These are phyloP conservation scores for Mycena filopes DNA, from an alignment of 768 basidiomycete species.

Conservation along the genomic window DNA sequence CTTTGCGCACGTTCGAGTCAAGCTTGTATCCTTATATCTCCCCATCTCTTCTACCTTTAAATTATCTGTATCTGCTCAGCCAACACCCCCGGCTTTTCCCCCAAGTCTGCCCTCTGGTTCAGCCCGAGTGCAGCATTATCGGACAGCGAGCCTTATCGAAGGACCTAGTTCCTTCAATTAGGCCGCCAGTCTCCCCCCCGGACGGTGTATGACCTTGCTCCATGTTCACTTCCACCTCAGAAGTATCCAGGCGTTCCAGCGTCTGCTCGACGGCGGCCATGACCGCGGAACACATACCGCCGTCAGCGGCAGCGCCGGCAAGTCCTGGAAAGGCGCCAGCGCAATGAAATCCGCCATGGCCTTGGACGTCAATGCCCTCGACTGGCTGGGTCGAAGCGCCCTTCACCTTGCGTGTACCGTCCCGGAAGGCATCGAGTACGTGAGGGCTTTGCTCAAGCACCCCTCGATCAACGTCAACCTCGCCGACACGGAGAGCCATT, in stretches of 20 bases:
- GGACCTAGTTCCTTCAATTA: conserved; percentile 44
- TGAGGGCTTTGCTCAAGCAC: conserved; percentile 79
- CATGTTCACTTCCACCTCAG: conserved; percentile 79
- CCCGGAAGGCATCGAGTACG: conserved; percentile 78
- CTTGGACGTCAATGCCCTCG: conserved; percentile 76
- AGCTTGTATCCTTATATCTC: conserved; percentile 27
- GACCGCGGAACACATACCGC: conserved; percentile 48
- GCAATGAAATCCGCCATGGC: conserved; percentile 44
- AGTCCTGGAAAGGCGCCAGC: conserved; percentile 66
- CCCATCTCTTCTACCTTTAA: conserved; percentile 17
- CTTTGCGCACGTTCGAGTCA: conserved; percentile 27
- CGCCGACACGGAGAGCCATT: conserved; percentile 84
- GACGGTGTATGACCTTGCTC: conserved; percentile 78
- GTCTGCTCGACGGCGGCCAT: conserved; percentile 66
- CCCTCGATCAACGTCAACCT: conserved; percentile 83
- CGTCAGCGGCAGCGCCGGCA: conserved; percentile 60
- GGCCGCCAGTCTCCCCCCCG: conserved; percentile 49
- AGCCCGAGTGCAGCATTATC: conserved; percentile 33
- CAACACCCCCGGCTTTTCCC: conserved; percentile 11
- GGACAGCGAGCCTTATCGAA: conserved; percentile 42
- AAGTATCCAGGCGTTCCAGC: conserved; percentile 81
- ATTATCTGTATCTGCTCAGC: conserved; percentile 23
- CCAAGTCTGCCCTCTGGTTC: conserved; percentile 37
- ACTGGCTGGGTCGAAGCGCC: conserved; percentile 78
- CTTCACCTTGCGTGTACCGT: conserved; percentile 85